These are phyloP conservation scores for Gossypioides kirkii DNA, from an alignment of 345 rosid species.

Conservation along the genomic window DNA sequence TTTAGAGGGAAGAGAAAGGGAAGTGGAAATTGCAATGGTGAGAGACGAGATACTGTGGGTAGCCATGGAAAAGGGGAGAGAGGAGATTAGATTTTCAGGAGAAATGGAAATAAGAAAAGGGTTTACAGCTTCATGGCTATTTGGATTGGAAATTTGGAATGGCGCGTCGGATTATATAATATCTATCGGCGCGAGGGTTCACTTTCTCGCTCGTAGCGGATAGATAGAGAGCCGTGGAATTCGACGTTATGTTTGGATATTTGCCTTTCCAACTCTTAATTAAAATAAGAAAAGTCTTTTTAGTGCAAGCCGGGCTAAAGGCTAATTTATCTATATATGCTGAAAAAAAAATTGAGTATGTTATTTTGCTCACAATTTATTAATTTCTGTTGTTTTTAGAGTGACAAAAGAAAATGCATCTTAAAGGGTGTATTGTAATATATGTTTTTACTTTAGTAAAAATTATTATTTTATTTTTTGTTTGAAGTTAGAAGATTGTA, in stretches of 20 bases:
- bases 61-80: slow-evolving; percentile 33
- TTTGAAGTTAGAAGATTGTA: no score
- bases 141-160: not conserved
- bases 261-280: not conserved
- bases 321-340: no score
- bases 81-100: not conserved
- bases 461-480: no score
- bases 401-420: no score
- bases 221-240: not conserved
- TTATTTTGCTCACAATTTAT: no score
- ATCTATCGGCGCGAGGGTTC: not conserved
- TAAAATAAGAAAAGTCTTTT: not conserved
- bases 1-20: slow-evolving; percentile 22
- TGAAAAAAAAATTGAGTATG: no score
- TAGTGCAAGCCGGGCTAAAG: not conserved
- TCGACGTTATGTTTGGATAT: not conserved
- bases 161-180: no score
- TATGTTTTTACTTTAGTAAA: no score
- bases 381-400: no score
- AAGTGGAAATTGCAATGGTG: slow-evolving; percentile 32
- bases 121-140: no score
- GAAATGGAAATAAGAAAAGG: not conserved
- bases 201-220: not conserved
- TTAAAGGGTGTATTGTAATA: no score
- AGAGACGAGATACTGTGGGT: slow-evolving; percentile 40